Evolutionary conservation across 2,329 filamentous ascomycete genomes (phyloP).

Genomic region (Paracamarosporium sp.): DNA sequence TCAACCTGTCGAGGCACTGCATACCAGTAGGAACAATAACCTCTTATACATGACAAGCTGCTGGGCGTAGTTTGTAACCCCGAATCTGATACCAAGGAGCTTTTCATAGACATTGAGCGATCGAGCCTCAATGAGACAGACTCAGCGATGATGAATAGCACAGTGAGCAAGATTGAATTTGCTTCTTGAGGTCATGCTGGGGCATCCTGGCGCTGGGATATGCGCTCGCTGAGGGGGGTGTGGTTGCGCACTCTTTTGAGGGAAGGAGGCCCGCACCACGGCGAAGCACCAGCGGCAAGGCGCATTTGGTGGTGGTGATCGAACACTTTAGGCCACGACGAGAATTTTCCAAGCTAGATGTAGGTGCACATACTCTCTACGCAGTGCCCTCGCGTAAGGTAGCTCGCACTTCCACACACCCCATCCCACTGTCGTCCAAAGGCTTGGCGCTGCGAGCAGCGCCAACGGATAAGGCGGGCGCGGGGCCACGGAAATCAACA

Average conservation of each 20-base stretch:
- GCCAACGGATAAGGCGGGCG: neutral
- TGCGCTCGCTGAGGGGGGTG: too few relatives aligned
- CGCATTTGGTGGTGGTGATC: neutral
- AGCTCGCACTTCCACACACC: neutral
- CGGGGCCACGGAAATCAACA: neutral
- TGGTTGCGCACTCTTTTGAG: too few relatives aligned
- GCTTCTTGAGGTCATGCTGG: neutral
- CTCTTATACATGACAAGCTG: neutral
- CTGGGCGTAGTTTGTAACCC: neutral
- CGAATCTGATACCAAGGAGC: neutral
- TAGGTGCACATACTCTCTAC: neutral
- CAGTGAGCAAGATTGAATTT: neutral
- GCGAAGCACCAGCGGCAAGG: neutral
- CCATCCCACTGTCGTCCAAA: neutral
- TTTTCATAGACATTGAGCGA: neutral
- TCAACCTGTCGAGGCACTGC: neutral
- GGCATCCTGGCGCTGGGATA: too few relatives aligned
- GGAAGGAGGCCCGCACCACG: neutral
- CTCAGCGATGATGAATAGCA: neutral
- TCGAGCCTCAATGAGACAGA: neutral
- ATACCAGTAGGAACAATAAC: neutral
- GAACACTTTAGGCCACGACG: neutral
- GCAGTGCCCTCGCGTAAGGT: neutral
- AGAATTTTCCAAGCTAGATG: neutral
- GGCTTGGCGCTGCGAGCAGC: neutral